Evolutionary conservation across 73 alveolate species (phyloP).

Genomic region (Stentor roeselii): DNA sequence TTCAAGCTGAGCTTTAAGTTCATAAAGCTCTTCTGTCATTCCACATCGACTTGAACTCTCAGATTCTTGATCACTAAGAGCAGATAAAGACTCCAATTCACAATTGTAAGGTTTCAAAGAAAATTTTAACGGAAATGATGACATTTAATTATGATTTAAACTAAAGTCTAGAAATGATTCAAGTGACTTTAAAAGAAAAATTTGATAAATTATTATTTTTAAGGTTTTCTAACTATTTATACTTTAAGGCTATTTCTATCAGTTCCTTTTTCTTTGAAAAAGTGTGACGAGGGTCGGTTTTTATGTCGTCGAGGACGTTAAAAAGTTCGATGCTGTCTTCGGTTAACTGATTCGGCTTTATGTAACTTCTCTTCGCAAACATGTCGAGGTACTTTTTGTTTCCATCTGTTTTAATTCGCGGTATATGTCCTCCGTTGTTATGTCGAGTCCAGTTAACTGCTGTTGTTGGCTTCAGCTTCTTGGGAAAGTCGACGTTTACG

Average conservation of each 20-base stretch:
- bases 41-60: not conserved
- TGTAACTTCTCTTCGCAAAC: conserved; percentile 2
- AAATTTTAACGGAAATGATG: too few relatives aligned
- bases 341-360: not conserved
- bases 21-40: not conserved
- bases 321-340: not conserved
- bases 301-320: not conserved
- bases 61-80: not conserved
- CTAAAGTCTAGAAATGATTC: too few relatives aligned
- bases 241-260: not conserved
- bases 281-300: not conserved
- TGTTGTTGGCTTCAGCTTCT: not conserved
- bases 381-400: not conserved
- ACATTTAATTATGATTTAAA: too few relatives aligned
- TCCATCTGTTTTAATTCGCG: not conserved
- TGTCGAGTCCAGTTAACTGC: not conserved
- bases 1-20: not conserved
- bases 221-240: too few relatives aligned
- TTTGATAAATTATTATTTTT: too few relatives aligned
- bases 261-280: not conserved
- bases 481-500: not conserved
- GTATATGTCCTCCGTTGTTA: conserved; percentile 6
- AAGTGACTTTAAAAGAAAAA: too few relatives aligned
- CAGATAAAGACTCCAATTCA: too few relatives aligned
- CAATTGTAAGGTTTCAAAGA: too few relatives aligned